Conservation (phyloP, 352 stramenopile species). For the Pythium graminicola region DNA sequence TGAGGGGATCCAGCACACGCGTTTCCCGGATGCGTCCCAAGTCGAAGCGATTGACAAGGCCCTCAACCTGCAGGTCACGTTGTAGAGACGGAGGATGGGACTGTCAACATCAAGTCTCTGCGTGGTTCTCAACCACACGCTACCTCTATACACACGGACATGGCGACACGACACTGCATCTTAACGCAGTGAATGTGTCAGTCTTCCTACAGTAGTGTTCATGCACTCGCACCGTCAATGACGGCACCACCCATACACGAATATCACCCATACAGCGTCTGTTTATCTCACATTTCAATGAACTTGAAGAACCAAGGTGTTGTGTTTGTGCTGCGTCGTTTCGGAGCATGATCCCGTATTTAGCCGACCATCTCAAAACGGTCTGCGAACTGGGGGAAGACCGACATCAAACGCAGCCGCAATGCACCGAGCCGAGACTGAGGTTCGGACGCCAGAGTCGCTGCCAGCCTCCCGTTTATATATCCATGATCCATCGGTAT, state of each 20-base stretch:
- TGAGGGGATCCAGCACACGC: constrained; percentile 66
- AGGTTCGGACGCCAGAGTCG: not conserved
- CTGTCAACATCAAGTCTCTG: not conserved
- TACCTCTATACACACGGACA: no score
- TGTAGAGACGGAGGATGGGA: not conserved
- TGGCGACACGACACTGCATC: no score
- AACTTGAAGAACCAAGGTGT: not conserved
- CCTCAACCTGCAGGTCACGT: constrained; percentile 36
- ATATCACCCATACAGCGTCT: no score
- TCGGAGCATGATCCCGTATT: no score
- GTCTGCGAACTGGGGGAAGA: not conserved
- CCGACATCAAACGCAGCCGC: not conserved
- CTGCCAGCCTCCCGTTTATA: not conserved
- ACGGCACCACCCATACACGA: no score
- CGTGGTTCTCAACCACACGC: no score
- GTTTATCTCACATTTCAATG: not conserved
- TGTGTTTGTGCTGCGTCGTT: constrained; percentile 8
- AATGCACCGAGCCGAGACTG: not conserved
- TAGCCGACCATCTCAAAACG: not conserved
- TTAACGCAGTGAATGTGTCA: no score
- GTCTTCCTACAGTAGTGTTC: no score
- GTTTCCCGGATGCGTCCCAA: constrained; percentile 63
- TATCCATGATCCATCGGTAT: not conserved
- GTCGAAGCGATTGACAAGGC: constrained; percentile 61
- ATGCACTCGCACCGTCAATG: no score